Evolutionary conservation across 2,329 filamentous ascomycete species (phyloP), one percentile per base, ranked within the genome.

Genomic region (Metarhizium robertsii): DNA sequence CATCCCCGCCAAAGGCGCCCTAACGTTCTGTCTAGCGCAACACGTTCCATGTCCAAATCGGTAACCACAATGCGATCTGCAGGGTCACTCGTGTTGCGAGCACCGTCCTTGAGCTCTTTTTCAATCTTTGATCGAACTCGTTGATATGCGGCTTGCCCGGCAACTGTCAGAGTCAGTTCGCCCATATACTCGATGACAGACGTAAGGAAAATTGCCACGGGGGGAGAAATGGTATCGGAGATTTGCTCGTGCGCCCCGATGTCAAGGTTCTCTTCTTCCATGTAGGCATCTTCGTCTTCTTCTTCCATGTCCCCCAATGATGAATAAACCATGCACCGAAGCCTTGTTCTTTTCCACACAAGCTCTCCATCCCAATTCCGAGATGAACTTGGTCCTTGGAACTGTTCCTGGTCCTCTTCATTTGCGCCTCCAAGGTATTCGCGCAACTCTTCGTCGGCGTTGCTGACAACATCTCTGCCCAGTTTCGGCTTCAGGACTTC

Each of bases 241-340:
- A 80, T 71, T 40, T 79, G 75, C 57, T 85, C 83, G 45, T 79
- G 75, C 29, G 73, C 74, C 53, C 78, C 77, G 50, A 78, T 75
- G 42, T 84, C 81, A 11, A 92, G 77, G 45, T 88, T 82, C 56
- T 94, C 90, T 64, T 90, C 84, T 60, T 91, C 85, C 67, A 95
- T 88, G 65, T 90, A 90, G 52, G 85, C 84, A 66, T 96, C 92
- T 69, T 97, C 94, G 61, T 99, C 94, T 62, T 97, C 92, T 72
- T 99, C 94, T 70, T 99, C 95, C 80, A 99, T 85, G 66, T 99
- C 92, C 48, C 94, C 94, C 6, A 99, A 77, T 8, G 94, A 92
- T 8, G 92, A 97, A 69, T 97, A 97, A 25, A 99, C 92, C 94
- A 99, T 99, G 69, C 94, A 96, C 58, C 94, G 84, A 64, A 99